Conservation (phyloP, 805 yeast species). For the Ogataea naganishii region DNA sequence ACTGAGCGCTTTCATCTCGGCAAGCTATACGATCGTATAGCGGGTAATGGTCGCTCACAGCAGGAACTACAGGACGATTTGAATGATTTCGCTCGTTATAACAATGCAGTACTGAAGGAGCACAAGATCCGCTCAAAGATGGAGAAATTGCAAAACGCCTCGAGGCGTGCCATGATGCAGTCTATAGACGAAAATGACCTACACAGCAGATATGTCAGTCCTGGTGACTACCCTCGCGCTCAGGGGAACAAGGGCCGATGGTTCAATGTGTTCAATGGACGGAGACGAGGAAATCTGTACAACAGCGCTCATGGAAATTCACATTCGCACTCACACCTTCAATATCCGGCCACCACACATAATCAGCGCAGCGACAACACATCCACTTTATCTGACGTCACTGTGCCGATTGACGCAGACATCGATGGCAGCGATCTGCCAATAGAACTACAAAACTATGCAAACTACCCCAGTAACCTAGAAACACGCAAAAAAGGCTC, state of each 20-base stretch:
- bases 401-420: conserved; percentile 22
- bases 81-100: conserved; percentile 23
- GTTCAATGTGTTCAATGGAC: too few species aligned
- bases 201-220: too few species aligned
- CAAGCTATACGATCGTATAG: conserved; percentile 15
- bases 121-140: conserved; percentile 14
- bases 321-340: conserved; percentile 1
- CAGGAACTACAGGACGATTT: conserved; percentile 4
- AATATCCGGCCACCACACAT: neutral
- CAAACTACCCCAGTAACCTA: too few species aligned
- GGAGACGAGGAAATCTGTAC: too few species aligned
- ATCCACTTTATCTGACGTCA: conserved; percentile 3
- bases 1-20: conserved; percentile 11
- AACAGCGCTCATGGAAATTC: conserved; percentile 1
- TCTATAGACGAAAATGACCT: neutral
- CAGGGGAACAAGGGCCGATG: too few species aligned
- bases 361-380: too few species aligned
- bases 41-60: neutral
- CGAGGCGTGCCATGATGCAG: conserved; percentile 1
- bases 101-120: conserved; percentile 15
- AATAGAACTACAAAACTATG: conserved; percentile 16
- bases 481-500: neutral
- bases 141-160: conserved; percentile 1
- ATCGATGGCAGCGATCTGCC: conserved; percentile 18
- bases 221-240: too few species aligned